Percentiles rank a stretch among this genome's conserved stretches.
These are phyloP conservation scores for Fraxinus pennsylvanica DNA, from an alignment of 257 asterid genomes.

Conservation along the genomic window DNA sequence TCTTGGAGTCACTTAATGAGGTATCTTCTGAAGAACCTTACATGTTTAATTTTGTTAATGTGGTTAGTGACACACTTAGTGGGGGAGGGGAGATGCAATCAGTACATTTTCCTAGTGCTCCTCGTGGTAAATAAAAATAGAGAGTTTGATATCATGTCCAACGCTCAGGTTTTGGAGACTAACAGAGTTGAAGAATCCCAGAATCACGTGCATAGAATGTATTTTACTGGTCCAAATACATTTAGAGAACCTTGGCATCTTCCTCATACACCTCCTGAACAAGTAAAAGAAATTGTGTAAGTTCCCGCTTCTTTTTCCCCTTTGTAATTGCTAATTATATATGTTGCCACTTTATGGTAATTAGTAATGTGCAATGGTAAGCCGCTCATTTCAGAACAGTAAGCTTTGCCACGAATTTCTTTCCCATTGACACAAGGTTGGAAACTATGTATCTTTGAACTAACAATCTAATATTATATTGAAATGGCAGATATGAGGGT, in stretches of 20 bases:
- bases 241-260: conserved; percentile 98
- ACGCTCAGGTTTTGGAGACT: conserved; percentile 89
- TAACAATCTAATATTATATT: conserved; percentile 19
- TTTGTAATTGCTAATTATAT: conserved; percentile 13
- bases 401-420: neutral
- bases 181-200: conserved; percentile 98
- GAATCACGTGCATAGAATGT: conserved; percentile 97
- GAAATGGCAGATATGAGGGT: conserved; percentile 79
- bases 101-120: conserved; percentile 18
- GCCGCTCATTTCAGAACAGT: conserved; percentile 2
- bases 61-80: neutral
- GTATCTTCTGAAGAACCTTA: conserved; percentile 37
- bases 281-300: conserved; percentile 91
- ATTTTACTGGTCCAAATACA: conserved; percentile 86
- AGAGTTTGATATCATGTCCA: conserved; percentile 25
- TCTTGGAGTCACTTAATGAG: conserved; percentile 97
- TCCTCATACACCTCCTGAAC: conserved; percentile 95
- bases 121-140: conserved; percentile 17
- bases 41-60: neutral
- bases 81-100: conserved; percentile 8
- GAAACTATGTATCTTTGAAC: neutral
- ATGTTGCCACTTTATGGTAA: conserved; percentile 5
- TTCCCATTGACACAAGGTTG: conserved; percentile 6
- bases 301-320: conserved; percentile 29
- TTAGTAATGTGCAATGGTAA: conserved; percentile 13